Conservation (phyloP, 2,329 filamentous ascomycete genomes). For the Penicillium frequentans region DNA sequence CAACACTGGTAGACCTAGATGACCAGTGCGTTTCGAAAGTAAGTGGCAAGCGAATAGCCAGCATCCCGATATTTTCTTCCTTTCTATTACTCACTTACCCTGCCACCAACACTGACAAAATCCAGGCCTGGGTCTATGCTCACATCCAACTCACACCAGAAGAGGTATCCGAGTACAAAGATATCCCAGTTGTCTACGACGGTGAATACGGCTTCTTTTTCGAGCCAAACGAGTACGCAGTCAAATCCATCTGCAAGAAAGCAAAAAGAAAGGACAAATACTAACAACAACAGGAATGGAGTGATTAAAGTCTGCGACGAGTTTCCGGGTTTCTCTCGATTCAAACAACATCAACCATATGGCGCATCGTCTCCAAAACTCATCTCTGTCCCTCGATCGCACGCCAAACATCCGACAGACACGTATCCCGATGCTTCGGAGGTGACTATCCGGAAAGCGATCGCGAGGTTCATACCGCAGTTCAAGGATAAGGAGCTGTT, state of each 20-base stretch:
- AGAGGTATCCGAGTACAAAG: conserved; percentile 45
- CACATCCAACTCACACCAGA: conserved; percentile 45
- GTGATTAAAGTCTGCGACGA: conserved; percentile 49
- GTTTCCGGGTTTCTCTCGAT: conserved; percentile 46
- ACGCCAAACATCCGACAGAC: conserved; percentile 19
- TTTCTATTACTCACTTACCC: not conserved
- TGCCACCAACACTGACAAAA: not conserved
- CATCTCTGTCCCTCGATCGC: conserved; percentile 17
- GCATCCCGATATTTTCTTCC: conserved; percentile 24
- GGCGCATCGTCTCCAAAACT: conserved; percentile 43
- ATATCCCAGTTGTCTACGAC: conserved; percentile 47
- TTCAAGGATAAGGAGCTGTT: conserved; percentile 51
- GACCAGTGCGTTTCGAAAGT: conserved; percentile 46
- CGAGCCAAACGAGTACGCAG: conserved; percentile 41
- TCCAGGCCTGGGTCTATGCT: conserved; percentile 47
- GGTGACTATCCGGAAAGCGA: conserved; percentile 47
- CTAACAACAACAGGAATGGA: conserved; percentile 23
- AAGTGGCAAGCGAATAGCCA: conserved; percentile 29
- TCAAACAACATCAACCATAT: conserved; percentile 34
- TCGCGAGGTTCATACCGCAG: conserved; percentile 55
- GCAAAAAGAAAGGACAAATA: too few relatives aligned
- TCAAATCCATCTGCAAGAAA: too few relatives aligned
- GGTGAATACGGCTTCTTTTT: conserved; percentile 52
- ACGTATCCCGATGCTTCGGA: conserved; percentile 49
- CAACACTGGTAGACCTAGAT: conserved; percentile 26